Percentiles rank a stretch among this genome's conserved stretches.
Evolutionary conservation across 108 stramenopile species (phyloP).

Genomic region (Nannochloropsis salina): DNA sequence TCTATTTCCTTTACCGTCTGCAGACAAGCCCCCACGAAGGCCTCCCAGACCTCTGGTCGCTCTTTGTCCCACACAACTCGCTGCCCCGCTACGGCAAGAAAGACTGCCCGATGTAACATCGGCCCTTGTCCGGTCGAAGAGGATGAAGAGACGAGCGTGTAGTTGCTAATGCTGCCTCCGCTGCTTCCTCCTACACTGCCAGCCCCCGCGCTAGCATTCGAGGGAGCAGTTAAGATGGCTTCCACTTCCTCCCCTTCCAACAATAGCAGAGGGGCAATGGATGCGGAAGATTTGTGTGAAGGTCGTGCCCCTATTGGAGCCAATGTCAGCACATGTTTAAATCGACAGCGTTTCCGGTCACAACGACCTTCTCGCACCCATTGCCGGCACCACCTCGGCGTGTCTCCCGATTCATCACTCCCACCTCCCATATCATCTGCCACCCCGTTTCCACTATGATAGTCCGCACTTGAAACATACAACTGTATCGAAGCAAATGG

Average conservation of each 20-base stretch:
- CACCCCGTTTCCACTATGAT: not conserved
- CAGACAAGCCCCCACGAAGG: not conserved
- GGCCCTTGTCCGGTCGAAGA: not conserved
- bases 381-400: not conserved
- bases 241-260: not conserved
- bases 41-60: slow-evolving; percentile 4
- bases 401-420: not conserved
- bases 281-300: not conserved
- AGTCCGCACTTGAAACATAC: not conserved
- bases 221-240: not conserved
- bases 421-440: not conserved
- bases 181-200: not conserved
- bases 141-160: not conserved
- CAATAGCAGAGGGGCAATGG: not conserved
- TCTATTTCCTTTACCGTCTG: too few species aligned
- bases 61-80: not conserved
- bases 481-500: not conserved
- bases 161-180: not conserved
- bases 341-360: not conserved
- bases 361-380: not conserved
- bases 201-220: not conserved
- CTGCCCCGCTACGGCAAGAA: not conserved
- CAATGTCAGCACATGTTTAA: not conserved
- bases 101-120: not conserved
- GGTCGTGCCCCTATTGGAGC: not conserved